These are phyloP conservation scores for Eucalyptus curtisii DNA, from an alignment of 345 rosid genomes.

Conservation along the genomic window DNA sequence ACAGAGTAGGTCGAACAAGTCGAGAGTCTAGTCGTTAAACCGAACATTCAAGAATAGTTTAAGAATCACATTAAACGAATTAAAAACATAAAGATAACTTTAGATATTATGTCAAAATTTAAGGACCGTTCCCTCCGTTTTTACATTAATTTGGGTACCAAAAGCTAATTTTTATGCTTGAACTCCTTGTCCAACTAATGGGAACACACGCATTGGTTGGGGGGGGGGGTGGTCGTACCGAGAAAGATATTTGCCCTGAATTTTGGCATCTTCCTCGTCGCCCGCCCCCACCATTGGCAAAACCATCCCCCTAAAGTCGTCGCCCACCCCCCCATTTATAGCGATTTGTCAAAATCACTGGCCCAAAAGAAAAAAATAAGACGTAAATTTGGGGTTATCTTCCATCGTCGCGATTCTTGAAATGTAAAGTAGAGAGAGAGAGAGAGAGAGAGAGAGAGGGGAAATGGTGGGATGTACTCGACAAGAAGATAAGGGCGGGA, in stretches of 20 bases:
- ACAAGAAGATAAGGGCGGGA: background rate
- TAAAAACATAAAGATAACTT: no score
- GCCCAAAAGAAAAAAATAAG: background rate
- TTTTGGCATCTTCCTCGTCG: background rate
- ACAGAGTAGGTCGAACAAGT: no score
- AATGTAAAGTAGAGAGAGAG: background rate
- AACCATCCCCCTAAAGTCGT: background rate
- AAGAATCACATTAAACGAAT: background rate
- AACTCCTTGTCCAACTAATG: background rate
- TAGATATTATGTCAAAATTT: no score
- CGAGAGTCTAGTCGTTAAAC: accelerated
- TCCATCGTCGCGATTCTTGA: background rate
- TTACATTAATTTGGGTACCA: background rate
- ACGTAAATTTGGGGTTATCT: background rate
- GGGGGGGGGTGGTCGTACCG: background rate
- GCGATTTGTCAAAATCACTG: background rate
- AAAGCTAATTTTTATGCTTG: background rate
- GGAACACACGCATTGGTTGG: background rate
- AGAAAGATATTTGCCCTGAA: background rate
- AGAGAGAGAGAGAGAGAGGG: background rate
- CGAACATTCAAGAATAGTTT: accelerated
- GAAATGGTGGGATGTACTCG: background rate
- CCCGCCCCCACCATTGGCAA: background rate
- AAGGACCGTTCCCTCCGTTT: background rate
- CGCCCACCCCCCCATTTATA: background rate